Percentiles rank a stretch among this genome's conserved stretches.
Conservation (phyloP, 1,139 yeast genomes). For the Kodamaea alishanica region DNA sequence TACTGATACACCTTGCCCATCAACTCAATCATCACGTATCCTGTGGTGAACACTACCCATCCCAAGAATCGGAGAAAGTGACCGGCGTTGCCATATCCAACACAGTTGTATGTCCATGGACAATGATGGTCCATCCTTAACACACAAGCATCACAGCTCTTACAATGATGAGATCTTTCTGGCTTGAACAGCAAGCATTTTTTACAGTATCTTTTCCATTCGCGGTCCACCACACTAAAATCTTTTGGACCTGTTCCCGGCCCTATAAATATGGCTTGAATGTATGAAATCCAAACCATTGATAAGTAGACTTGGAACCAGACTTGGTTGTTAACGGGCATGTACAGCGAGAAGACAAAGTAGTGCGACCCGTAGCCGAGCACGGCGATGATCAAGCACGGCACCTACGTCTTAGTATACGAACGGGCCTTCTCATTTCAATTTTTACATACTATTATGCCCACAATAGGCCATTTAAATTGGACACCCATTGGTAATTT, state of each 20-base stretch:
- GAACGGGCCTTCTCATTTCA: constrained; percentile 10
- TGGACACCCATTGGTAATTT: constrained; percentile 31
- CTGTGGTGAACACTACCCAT: constrained; percentile 62
- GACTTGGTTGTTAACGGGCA: constrained; percentile 38
- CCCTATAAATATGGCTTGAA: constrained; percentile 50
- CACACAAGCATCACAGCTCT: constrained; percentile 58
- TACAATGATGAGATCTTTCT: constrained; percentile 78
- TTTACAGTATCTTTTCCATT: constrained; percentile 60
- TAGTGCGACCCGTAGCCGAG: constrained; percentile 66
- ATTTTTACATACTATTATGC: constrained; percentile 44
- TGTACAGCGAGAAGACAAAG: constrained; percentile 49
- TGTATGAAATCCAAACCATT: constrained; percentile 71
- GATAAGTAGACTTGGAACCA: constrained; percentile 47
- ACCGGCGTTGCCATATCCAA: constrained; percentile 75
- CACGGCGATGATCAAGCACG: constrained; percentile 54
- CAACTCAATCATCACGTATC: constrained; percentile 45
- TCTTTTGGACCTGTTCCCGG: constrained; percentile 58
- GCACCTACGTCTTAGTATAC: constrained; percentile 48
- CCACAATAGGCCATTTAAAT: constrained; percentile 57
- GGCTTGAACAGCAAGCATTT: constrained; percentile 70
- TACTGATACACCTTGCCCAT: constrained; percentile 38
- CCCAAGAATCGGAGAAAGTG: constrained; percentile 76
- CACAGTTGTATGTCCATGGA: constrained; percentile 87
- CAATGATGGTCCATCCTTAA: constrained; percentile 81
- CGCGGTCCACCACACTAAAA: constrained; percentile 32